Conservation (phyloP, 2,329 filamentous ascomycete genomes). For the Pyricularia pennisetigena region DNA sequence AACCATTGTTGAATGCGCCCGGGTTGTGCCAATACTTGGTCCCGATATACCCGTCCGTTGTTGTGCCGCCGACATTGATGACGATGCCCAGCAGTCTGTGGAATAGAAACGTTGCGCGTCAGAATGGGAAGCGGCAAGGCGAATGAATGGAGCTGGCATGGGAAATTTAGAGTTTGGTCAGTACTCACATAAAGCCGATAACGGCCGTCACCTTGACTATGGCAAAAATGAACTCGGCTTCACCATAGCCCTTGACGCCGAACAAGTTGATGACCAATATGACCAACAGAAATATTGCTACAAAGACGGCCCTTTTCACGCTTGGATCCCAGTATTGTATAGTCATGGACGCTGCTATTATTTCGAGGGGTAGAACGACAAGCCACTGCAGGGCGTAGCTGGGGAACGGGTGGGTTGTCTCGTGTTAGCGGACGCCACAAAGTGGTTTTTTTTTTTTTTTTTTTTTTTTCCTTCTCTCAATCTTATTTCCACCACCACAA, state of each 20-base stretch:
- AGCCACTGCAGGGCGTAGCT: slow-evolving; percentile 86
- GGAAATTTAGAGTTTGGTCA: not conserved
- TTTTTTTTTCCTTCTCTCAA: no score
- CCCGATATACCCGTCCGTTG: slow-evolving; percentile 67
- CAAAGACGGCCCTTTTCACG: slow-evolving; percentile 64
- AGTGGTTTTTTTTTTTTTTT: no score
- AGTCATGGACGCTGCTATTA: slow-evolving; percentile 78
- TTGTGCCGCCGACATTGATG: slow-evolving; percentile 73
- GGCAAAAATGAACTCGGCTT: slow-evolving; percentile 81
- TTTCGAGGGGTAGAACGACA: slow-evolving; percentile 71
- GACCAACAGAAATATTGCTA: slow-evolving; percentile 67
- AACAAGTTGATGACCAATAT: slow-evolving; percentile 81
- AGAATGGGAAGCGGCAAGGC: slow-evolving; percentile 6
- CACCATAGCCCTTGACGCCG: slow-evolving; percentile 80
- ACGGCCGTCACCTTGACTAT: slow-evolving; percentile 80
- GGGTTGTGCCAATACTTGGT: slow-evolving; percentile 67
- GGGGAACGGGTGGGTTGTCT: slow-evolving; percentile 2
- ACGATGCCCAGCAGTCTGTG: slow-evolving; percentile 72
- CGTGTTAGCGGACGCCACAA: not conserved
- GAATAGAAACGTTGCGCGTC: not conserved
- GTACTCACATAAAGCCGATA: slow-evolving; percentile 72
- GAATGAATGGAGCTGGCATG: slow-evolving; percentile 5
- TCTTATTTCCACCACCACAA: not conserved
- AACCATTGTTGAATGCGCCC: slow-evolving; percentile 76
- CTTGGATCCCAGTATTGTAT: slow-evolving; percentile 67